Evolutionary conservation across 2,329 filamentous ascomycete species (phyloP), one percentile per base, ranked within the genome.

Genomic region (Orbilia blumenaviensis): DNA sequence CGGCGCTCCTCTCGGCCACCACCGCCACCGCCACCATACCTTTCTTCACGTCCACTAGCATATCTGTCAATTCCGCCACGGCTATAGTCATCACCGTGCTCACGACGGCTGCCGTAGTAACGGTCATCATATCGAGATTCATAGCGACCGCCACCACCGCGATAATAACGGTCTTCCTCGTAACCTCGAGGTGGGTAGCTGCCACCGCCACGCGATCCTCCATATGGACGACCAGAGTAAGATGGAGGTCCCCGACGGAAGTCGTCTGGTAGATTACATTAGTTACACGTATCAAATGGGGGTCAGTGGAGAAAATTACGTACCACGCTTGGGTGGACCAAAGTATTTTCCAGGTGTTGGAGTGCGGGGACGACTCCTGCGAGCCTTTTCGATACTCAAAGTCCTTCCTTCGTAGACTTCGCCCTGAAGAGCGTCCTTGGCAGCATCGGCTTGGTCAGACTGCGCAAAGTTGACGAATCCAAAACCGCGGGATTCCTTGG

Each of bases 401-500:
- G 94, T 97, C 81, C 95, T 92, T 77, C 95, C 95, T 82, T 99
- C 94, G 79, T 97, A 93, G 80, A 93, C 89, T 84, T 98, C 94
- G 82, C 94, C 94, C 84, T 98, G 94, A 32, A 99, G 88, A 64
- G 92, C 94, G 82, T 98, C 95, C 86, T 95, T 97, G 80, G 95
- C 95, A 80, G 95, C 94, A 84, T 99, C 95, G 78, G 95, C 95
- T 84, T 97, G 92, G 67, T 98, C 94, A 56, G 92, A 89, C 72
- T 93, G 96, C 77, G 93, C 90, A 94, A 99, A 98, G 87, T 99
- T 98, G 83, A 99, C 95, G 86, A 99, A 99, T 68, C 95, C 95
- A 80, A 99, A 99, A 79, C 95, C 95, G 84, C 95, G 95, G 80
- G 94, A 98, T 85, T 99, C 95, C 85, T 97, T 96, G 82, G 92